A percentile compares a stretch with the other conserved stretches of the same genome.
Evolutionary conservation across 1,284 basidiomycete species (phyloP).

Genomic region (Cryptococcus depauperatus): DNA sequence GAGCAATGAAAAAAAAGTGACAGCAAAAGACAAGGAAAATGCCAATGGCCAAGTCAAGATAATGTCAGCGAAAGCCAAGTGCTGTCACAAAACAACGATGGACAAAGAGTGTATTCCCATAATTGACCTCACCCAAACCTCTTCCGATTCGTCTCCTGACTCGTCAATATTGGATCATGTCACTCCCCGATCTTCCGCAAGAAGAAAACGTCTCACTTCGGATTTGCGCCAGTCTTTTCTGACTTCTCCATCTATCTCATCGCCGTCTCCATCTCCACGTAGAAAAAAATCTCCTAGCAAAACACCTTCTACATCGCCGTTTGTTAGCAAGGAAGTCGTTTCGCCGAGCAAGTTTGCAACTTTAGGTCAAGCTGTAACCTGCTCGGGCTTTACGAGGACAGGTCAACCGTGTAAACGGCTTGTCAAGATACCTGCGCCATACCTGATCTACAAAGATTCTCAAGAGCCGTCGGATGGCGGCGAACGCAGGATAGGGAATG

Average conservation of each 20-base stretch:
- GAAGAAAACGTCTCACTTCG: background rate
- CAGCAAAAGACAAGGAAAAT: background rate
- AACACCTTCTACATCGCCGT: background rate
- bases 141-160: slow-evolving; percentile 8
- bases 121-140: slow-evolving; percentile 14
- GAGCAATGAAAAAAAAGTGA: background rate
- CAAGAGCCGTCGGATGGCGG: slow-evolving; percentile 1
- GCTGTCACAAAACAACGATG: background rate
- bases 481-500: too few relatives aligned
- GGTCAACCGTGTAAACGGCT: slow-evolving; percentile 41
- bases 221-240: background rate
- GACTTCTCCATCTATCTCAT: background rate
- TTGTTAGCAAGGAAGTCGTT: background rate
- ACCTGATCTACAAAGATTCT: slow-evolving; percentile 12
- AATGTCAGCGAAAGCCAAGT: background rate
- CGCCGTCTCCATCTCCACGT: background rate
- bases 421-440: slow-evolving; percentile 32
- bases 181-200: slow-evolving; percentile 18
- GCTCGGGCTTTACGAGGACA: slow-evolving; percentile 39
- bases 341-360: background rate
- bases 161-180: slow-evolving; percentile 1
- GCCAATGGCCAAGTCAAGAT: background rate
- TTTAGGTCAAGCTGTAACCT: slow-evolving; percentile 19
- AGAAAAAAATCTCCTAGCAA: background rate
- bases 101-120: too few relatives aligned